Evolutionary conservation across 2,329 filamentous ascomycete genomes (phyloP).

Genomic region (Cytospora schulzeri): DNA sequence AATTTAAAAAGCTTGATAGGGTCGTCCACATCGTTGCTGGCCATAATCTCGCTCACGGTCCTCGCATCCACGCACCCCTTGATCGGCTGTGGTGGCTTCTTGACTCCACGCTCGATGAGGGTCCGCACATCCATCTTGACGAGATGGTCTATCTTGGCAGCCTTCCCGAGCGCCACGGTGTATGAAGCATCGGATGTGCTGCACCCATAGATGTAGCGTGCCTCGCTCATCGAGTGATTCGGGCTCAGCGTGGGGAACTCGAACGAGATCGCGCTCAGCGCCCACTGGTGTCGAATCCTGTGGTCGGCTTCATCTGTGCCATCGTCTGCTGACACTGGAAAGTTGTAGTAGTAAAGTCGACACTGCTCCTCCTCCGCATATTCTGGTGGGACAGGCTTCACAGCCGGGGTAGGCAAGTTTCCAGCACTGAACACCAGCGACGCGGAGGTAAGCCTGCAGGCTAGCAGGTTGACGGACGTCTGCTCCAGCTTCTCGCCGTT

Average conservation of each 20-base stretch:
- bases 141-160: slow-evolving; percentile 67
- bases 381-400: slow-evolving; percentile 38
- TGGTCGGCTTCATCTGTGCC: slow-evolving; percentile 28
- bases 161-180: slow-evolving; percentile 61
- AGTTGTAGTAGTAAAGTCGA: slow-evolving; percentile 69
- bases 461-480: slow-evolving; percentile 59
- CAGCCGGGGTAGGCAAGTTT: slow-evolving; percentile 59
- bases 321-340: slow-evolving; percentile 44
- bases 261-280: slow-evolving; percentile 64
- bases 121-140: slow-evolving; percentile 61
- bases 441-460: slow-evolving; percentile 67
- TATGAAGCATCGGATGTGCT: slow-evolving; percentile 60
- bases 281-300: slow-evolving; percentile 63
- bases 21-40: slow-evolving; percentile 48
- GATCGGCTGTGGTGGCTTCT: slow-evolving; percentile 48
- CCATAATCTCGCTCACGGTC: slow-evolving; percentile 53
- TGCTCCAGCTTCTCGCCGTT: slow-evolving; percentile 34
- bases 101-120: slow-evolving; percentile 56
- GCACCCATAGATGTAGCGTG: slow-evolving; percentile 69
- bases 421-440: slow-evolving; percentile 66
- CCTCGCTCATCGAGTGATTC: slow-evolving; percentile 55
- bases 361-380: slow-evolving; percentile 65
- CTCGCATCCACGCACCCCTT: slow-evolving; percentile 65
- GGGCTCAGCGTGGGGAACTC: slow-evolving; percentile 67
- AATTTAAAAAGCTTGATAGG: slow-evolving; percentile 64